Evolutionary conservation across 1,139 yeast genomes (phyloP), one percentile per base, ranked within the genome.

Genomic region (Lodderomyces theae): DNA sequence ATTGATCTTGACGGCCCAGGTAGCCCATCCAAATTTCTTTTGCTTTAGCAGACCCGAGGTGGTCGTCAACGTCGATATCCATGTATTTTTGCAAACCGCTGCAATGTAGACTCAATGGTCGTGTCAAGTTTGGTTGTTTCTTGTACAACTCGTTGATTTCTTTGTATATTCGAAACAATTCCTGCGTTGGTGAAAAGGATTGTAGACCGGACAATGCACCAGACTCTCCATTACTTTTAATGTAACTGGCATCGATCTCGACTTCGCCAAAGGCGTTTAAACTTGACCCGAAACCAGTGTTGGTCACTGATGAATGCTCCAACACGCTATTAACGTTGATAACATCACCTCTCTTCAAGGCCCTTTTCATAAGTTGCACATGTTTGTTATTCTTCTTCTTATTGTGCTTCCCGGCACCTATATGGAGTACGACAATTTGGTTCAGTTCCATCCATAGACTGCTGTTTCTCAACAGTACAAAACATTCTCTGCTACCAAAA

Each of bases 271-370:
- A 44, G 9, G 60, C 43, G 45, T 74, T 74, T 40, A 79, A 57
- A 13, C 78, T 74, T 1, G 83, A 72, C 1, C 85, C 85, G 39
- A 52, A 58, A 0, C 85, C 86, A 3, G 83, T 75, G 51, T 80
- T 80, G 11, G 83, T 77, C 40, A 71, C 51, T 7, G 61, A 52
- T 2, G 74, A 64, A 22, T 56, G 56, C 49, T 80, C 86, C 12
- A 80, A 53, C 3, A 64, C 38, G 25, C 53, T 52, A 36, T 67
- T 54, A 17, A 55, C 44, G 4, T 48, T 45, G 1, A 42, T 12
- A n/a, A 63, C 11, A 6, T 41, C 41, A 9, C 42, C 41, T 2
- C 44, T 36, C 4, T 42, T 26, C 10, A 68, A 49, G 3, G 69
- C 58, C 21, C 42, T 35, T 34, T 47, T 47, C 1, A 69, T 42